Conservation (phyloP, 805 yeast genomes). For the Pichia rugopelliculosa region DNA sequence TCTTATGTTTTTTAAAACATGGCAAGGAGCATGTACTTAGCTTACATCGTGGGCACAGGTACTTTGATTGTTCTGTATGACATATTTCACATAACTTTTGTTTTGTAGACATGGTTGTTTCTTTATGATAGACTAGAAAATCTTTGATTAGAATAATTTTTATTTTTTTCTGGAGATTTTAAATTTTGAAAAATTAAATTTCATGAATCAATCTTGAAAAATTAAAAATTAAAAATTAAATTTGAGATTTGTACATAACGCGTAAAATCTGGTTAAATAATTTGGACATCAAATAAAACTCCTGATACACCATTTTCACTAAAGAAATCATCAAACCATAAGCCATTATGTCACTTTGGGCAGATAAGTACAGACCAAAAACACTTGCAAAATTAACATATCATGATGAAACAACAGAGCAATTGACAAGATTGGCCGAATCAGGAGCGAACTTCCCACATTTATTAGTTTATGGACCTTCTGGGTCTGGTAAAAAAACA, state of each 20-base stretch:
- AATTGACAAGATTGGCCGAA: slow-evolving; percentile 41
- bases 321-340: background rate
- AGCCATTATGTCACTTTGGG: slow-evolving; percentile 84
- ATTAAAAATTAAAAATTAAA: too few relatives aligned
- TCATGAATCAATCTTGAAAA: too few relatives aligned
- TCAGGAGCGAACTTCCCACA: slow-evolving; percentile 86
- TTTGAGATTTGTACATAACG: too few relatives aligned
- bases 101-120: background rate
- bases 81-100: slow-evolving; percentile 38
- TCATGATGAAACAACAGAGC: slow-evolving; percentile 56
- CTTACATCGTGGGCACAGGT: slow-evolving; percentile 76
- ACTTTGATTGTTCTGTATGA: slow-evolving; percentile 38
- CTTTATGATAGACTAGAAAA: too few relatives aligned
- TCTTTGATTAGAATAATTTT: too few relatives aligned
- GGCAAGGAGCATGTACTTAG: slow-evolving; percentile 57
- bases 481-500: slow-evolving; percentile 96
- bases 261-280: too few relatives aligned
- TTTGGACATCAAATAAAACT: background rate
- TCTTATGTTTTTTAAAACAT: slow-evolving; percentile 70
- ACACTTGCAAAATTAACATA: slow-evolving; percentile 55
- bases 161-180: too few relatives aligned
- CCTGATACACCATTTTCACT: background rate
- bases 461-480: slow-evolving; percentile 85
- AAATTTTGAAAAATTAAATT: too few relatives aligned
- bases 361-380: slow-evolving; percentile 85